A percentile compares a stretch with the other conserved stretches of the same genome.
Conservation (phyloP, 2,329 filamentous ascomycete species). For the Claviceps paspali region DNA sequence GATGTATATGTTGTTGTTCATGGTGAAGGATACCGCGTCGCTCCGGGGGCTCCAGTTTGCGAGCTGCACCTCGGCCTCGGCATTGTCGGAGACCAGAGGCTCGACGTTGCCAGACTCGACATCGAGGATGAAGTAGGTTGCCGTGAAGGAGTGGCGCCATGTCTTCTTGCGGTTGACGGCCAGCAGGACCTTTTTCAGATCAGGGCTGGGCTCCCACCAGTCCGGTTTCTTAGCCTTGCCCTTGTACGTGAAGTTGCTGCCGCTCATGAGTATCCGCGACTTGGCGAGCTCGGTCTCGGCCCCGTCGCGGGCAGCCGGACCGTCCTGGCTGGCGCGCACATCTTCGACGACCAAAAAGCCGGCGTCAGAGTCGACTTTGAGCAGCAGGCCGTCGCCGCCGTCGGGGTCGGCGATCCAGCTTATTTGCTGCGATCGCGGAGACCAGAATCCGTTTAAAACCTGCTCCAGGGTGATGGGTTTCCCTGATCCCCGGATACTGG, state of each 20-base stretch:
- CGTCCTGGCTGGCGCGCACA: slow-evolving; percentile 38
- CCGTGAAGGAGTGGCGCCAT: slow-evolving; percentile 83
- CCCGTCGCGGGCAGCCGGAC: slow-evolving; percentile 19
- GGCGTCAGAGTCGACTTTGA: slow-evolving; percentile 55
- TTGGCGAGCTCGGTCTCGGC: slow-evolving; percentile 21
- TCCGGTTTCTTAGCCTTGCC: slow-evolving; percentile 39
- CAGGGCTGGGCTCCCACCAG: slow-evolving; percentile 59
- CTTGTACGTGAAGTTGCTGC: slow-evolving; percentile 43
- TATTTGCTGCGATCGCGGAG: slow-evolving; percentile 46
- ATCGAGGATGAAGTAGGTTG: slow-evolving; percentile 82
- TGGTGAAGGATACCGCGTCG: slow-evolving; percentile 76
- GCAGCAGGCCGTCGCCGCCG: slow-evolving; percentile 69
- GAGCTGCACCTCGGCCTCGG: slow-evolving; percentile 56
- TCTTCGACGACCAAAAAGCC: slow-evolving; percentile 79
- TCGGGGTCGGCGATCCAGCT: slow-evolving; percentile 62
- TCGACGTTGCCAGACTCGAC: slow-evolving; percentile 65
- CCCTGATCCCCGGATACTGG: slow-evolving; percentile 47
- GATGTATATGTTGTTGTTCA: slow-evolving; percentile 80
- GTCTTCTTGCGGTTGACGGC: slow-evolving; percentile 56
- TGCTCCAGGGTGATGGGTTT: slow-evolving; percentile 62
- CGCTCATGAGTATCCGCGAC: slow-evolving; percentile 62
- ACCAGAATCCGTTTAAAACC: slow-evolving; percentile 51
- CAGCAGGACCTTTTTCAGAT: slow-evolving; percentile 78
- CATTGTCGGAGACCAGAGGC: slow-evolving; percentile 57
- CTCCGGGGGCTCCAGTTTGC: slow-evolving; percentile 82